Conservation (phyloP, 1,139 yeast genomes). For the Pichia sorboxylosa region DNA sequence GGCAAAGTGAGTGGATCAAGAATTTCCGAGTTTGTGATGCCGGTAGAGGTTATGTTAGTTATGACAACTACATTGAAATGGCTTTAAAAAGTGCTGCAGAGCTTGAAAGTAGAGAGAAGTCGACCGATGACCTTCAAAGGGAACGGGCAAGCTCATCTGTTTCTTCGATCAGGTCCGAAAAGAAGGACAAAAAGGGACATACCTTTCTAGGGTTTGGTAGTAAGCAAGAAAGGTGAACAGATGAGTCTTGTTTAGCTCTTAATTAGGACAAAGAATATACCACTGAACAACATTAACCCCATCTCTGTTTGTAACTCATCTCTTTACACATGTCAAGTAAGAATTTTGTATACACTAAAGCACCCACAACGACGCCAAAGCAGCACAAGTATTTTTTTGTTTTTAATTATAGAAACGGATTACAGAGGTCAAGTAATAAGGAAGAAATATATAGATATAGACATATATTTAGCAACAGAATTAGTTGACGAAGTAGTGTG, state of each 20-base stretch:
- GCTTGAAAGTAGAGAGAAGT: slow-evolving; percentile 12
- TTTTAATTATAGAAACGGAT: not conserved
- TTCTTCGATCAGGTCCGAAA: slow-evolving; percentile 1
- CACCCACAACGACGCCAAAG: too few relatives aligned
- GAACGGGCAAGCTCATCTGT: not conserved
- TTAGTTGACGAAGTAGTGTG: slow-evolving; percentile 61
- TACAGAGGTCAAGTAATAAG: slow-evolving; percentile 1
- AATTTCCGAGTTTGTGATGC: slow-evolving; percentile 25
- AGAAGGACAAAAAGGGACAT: slow-evolving; percentile 7
- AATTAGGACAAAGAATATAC: too few relatives aligned
- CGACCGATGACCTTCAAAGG: not conserved
- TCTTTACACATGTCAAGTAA: too few relatives aligned
- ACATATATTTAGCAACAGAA: slow-evolving; percentile 15
- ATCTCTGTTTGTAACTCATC: too few relatives aligned
- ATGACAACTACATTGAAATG: slow-evolving; percentile 21
- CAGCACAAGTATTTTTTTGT: too few relatives aligned
- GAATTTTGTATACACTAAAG: too few relatives aligned
- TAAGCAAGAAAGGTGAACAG: not conserved
- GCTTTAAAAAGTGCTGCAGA: slow-evolving; percentile 23
- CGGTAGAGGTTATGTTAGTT: slow-evolving; percentile 23
- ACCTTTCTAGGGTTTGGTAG: slow-evolving; percentile 11
- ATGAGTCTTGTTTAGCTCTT: too few relatives aligned
- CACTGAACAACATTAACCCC: too few relatives aligned
- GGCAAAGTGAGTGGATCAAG: slow-evolving; percentile 27
- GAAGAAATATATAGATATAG: slow-evolving; percentile 1